Evolutionary conservation across 108 stramenopile species (phyloP).

Genomic region (Mayamaea pseudoterrestris): DNA sequence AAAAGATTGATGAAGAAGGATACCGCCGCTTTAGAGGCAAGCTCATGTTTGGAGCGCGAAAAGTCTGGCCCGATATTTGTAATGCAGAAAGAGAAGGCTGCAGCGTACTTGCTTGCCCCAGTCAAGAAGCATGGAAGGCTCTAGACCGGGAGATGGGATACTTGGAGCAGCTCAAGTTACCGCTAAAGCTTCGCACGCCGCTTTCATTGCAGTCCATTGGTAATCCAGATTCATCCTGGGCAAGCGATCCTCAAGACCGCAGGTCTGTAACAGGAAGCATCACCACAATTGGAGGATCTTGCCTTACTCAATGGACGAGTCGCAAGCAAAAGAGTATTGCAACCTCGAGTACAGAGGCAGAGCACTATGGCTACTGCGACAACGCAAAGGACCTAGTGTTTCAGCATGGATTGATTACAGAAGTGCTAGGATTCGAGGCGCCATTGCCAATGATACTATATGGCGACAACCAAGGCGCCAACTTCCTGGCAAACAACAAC

Average conservation of each 20-base stretch:
- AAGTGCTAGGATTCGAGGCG: not conserved
- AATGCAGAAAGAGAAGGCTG: slow-evolving; percentile 8
- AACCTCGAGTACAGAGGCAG: slow-evolving; percentile 6
- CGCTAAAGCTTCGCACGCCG: slow-evolving; percentile 4
- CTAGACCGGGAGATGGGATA: slow-evolving; percentile 10
- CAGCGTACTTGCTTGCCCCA: slow-evolving; percentile 1
- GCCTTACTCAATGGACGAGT: not conserved
- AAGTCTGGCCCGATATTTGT: slow-evolving; percentile 6
- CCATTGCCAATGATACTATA: slow-evolving; percentile 1
- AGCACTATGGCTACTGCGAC: no score
- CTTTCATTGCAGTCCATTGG: not conserved
- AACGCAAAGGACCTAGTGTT: slow-evolving; percentile 12
- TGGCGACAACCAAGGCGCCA: slow-evolving; percentile 16
- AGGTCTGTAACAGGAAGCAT: slow-evolving; percentile 10
- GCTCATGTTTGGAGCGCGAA: slow-evolving; percentile 7
- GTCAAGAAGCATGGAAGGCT: slow-evolving; percentile 10
- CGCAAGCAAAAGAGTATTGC: slow-evolving; percentile 8
- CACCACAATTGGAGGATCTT: slow-evolving; percentile 12
- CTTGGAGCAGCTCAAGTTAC: not conserved
- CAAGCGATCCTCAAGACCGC: slow-evolving; percentile 4
- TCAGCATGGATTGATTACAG: slow-evolving; percentile 10
- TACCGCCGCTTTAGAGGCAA: slow-evolving; percentile 9
- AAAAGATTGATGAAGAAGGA: not conserved
- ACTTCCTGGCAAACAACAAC: slow-evolving; percentile 12
- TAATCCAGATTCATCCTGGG: slow-evolving; percentile 7